Percentiles rank a stretch among this genome's conserved stretches.
These are phyloP conservation scores for Penicillium digitatum DNA, from an alignment of 2,329 filamentous ascomycete genomes.

Conservation along the genomic window DNA sequence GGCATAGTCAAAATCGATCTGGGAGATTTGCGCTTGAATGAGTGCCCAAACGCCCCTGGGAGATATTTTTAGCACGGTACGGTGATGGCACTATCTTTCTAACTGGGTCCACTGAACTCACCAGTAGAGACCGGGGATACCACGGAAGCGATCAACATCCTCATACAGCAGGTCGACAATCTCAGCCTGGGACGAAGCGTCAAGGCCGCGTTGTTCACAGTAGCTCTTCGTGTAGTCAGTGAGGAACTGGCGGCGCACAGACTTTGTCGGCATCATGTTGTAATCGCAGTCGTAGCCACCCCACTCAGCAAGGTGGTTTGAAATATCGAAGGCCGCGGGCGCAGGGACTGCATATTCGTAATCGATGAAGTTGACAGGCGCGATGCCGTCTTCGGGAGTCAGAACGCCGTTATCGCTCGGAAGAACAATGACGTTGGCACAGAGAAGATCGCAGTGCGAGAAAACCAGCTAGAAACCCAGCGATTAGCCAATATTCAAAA, in stretches of 20 bases:
- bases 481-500: neutral
- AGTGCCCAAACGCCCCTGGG: slow-evolving; percentile 89
- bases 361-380: slow-evolving; percentile 81
- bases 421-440: slow-evolving; percentile 89
- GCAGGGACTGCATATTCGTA: slow-evolving; percentile 97
- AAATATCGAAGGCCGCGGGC: slow-evolving; percentile 90
- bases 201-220: slow-evolving; percentile 48
- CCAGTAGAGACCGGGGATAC: slow-evolving; percentile 81
- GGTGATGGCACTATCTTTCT: neutral
- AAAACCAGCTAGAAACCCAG: slow-evolving; percentile 67
- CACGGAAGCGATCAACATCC: slow-evolving; percentile 83
- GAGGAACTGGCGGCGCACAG: slow-evolving; percentile 75
- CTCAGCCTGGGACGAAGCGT: slow-evolving; percentile 48
- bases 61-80: neutral
- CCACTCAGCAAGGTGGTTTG: slow-evolving; percentile 99
- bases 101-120: slow-evolving; percentile 19
- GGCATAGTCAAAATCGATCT: slow-evolving; percentile 96
- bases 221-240: slow-evolving; percentile 77
- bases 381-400: slow-evolving; percentile 37
- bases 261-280: slow-evolving; percentile 70
- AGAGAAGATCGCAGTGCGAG: slow-evolving; percentile 92
- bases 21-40: slow-evolving; percentile 89
- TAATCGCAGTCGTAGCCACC: slow-evolving; percentile 95
- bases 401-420: slow-evolving; percentile 38
- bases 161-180: slow-evolving; percentile 67